Percentiles rank a stretch among this genome's conserved stretches.
These are phyloP conservation scores for Neurospora sp. DNA, from an alignment of 495 filamentous ascomycete species.

Conservation along the genomic window DNA sequence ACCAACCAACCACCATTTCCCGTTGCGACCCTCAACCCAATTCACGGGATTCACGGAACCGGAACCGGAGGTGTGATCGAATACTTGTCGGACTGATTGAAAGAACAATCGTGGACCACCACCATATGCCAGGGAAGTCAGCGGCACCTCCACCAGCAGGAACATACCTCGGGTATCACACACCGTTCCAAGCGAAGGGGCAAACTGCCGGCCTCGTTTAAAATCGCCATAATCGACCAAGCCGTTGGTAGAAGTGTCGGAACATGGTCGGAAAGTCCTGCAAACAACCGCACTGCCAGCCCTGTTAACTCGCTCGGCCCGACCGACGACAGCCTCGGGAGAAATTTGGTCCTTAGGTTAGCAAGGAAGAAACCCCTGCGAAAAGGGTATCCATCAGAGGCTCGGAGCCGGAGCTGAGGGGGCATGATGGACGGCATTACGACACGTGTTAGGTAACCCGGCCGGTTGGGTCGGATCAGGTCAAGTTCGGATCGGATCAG, in stretches of 20 bases:
- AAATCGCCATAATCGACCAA: no score
- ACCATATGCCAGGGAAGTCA: no score
- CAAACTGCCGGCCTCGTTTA: no score
- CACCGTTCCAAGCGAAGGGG: no score
- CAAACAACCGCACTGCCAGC: no score
- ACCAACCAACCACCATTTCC: not conserved
- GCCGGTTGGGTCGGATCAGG: not conserved
- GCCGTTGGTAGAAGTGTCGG: no score
- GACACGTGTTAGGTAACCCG: not conserved
- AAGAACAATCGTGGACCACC: not conserved
- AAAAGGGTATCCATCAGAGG: not conserved
- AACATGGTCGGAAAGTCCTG: no score
- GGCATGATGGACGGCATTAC: not conserved
- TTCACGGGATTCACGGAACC: not conserved
- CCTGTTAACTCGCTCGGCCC: no score
- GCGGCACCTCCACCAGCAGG: not conserved
- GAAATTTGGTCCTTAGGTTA: no score
- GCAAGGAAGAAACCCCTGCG: not conserved
- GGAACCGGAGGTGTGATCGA: not conserved
- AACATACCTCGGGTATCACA: not conserved
- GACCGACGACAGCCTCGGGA: no score
- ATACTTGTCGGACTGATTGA: not conserved
- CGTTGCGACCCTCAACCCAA: no score
- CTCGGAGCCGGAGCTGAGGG: not conserved
- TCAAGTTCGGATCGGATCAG: not conserved